Evolutionary conservation across 257 asterid genomes (phyloP).

Genomic region (Ajuga chamaepitys): DNA sequence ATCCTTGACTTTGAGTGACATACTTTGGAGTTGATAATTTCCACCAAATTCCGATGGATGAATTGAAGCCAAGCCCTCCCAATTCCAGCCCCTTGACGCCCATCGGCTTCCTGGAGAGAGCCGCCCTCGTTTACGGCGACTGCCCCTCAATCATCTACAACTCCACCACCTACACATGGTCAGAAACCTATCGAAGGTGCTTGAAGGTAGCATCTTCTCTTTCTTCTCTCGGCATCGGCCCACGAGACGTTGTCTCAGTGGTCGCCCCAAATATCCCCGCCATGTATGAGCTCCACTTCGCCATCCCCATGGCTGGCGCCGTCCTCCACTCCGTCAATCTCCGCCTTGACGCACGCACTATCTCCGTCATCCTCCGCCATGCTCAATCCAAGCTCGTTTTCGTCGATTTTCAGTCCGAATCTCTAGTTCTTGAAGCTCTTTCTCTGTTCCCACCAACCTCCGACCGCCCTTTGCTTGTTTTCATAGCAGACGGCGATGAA

Average conservation of each 20-base stretch:
- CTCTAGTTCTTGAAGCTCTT: constrained; percentile 33
- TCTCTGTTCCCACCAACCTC: constrained; percentile 25
- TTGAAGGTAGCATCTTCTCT: constrained; percentile 44
- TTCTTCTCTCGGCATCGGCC: constrained; percentile 23
- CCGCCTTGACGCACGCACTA: constrained; percentile 36
- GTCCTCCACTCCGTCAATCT: constrained; percentile 44
- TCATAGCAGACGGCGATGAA: constrained; percentile 19
- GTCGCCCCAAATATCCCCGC: constrained; percentile 59
- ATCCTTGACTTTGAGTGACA: too few species aligned
- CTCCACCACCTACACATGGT: constrained; percentile 33
- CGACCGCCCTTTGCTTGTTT: constrained; percentile 21
- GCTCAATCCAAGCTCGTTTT: constrained; percentile 40
- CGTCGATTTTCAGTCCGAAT: constrained; percentile 29
- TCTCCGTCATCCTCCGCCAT: constrained; percentile 37
- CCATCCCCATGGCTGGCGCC: constrained; percentile 58
- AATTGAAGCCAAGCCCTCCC: too few species aligned
- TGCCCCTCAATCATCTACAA: constrained; percentile 36
- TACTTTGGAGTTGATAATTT: too few species aligned
- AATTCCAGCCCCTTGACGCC: constrained; percentile 39
- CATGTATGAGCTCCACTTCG: constrained; percentile 65
- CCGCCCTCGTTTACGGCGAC: constrained; percentile 35
- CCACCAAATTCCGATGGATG: too few species aligned
- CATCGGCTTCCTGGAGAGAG: constrained; percentile 32
- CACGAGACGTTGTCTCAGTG: constrained; percentile 48
- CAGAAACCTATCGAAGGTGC: constrained; percentile 40